Percentiles rank a stretch among this genome's conserved stretches.
These are phyloP conservation scores for Pyrenochaeta sp. DNA, from an alignment of 2,329 filamentous ascomycete genomes.

Conservation along the genomic window DNA sequence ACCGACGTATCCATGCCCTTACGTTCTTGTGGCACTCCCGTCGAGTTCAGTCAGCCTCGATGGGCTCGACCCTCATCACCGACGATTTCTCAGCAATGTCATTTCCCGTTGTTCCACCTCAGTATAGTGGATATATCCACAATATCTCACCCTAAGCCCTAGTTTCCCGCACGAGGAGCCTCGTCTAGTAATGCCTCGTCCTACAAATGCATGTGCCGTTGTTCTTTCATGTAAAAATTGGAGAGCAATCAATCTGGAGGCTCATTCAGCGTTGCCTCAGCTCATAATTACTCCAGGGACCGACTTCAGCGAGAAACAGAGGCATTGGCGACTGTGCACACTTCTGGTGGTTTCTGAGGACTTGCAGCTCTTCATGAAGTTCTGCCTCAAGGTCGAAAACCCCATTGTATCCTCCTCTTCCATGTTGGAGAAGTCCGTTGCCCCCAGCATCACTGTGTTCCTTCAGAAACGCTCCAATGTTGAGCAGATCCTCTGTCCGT, in stretches of 20 bases:
- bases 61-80: no score
- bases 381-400: neutral
- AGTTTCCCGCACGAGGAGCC: neutral
- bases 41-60: no score
- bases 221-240: no score
- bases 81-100: no score
- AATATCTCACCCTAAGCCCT: no score
- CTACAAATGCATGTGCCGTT: no score
- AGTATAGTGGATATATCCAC: neutral
- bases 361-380: neutral
- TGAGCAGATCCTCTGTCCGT: neutral
- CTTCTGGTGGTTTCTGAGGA: neutral
- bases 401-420: slow-evolving; percentile 8
- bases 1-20: no score
- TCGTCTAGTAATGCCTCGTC: neutral
- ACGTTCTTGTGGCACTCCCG: no score
- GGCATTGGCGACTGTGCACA: slow-evolving; percentile 8
- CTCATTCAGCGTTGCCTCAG: neutral
- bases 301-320: slow-evolving; percentile 15
- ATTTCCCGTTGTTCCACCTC: neutral
- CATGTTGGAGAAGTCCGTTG: neutral
- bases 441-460: slow-evolving; percentile 4
- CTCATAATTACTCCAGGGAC: slow-evolving; percentile 9
- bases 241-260: no score
- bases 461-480: neutral